Percentiles rank a stretch among this genome's conserved stretches.
Evolutionary conservation across 176 grass and related monocot genomes (phyloP).

Genomic region (Eremochloa ophiuroides): DNA sequence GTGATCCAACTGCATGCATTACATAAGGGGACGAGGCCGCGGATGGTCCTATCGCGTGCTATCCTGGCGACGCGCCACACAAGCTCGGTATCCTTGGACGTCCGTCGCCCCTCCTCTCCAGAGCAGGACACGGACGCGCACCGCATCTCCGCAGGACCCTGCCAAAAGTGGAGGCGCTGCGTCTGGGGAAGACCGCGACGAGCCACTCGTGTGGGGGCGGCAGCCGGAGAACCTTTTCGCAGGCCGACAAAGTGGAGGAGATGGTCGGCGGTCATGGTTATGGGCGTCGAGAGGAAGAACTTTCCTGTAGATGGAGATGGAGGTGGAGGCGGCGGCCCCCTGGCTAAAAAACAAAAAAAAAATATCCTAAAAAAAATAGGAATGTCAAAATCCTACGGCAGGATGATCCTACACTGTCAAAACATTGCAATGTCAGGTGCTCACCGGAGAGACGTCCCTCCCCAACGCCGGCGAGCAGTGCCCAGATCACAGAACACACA

Average conservation of each 20-base stretch:
- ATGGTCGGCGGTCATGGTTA: conserved; percentile 38
- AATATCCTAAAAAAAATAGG: too few species aligned
- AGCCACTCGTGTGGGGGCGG: background rate
- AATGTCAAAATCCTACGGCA: too few species aligned
- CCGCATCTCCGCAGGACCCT: too few species aligned
- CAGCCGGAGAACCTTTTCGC: background rate
- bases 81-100: conserved; percentile 71
- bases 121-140: conserved; percentile 31
- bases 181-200: background rate
- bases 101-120: conserved; percentile 21
- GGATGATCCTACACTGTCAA: too few species aligned
- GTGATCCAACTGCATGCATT: background rate
- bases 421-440: too few species aligned
- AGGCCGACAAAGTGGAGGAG: conserved; percentile 25
- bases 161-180: background rate
- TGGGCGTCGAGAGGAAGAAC: background rate
- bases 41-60: conserved; percentile 73
- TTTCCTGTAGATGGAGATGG: background rate
- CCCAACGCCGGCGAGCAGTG: too few species aligned
- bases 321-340: too few species aligned
- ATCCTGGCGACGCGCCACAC: conserved; percentile 67
- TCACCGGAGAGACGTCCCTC: too few species aligned
- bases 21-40: conserved; percentile 72
- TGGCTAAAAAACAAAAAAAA: too few species aligned
- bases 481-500: too few species aligned